A percentile compares a stretch with the other conserved stretches of the same genome.
These are phyloP conservation scores for Thraustochytrium striatum DNA, from an alignment of 352 stramenopile genomes.

Conservation along the genomic window DNA sequence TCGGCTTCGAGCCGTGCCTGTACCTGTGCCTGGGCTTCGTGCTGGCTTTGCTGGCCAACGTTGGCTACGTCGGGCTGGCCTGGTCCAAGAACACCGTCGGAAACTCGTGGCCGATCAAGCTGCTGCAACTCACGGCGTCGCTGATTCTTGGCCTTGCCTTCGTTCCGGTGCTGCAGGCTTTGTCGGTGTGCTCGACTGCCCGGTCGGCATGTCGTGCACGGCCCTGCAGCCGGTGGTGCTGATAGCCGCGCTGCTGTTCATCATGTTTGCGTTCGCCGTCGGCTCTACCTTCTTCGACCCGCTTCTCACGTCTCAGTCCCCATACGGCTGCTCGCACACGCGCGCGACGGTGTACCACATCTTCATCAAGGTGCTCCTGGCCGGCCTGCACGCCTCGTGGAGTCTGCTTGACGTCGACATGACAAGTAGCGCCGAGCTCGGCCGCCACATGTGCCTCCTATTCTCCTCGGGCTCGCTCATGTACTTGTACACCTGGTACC, in stretches of 20 bases:
- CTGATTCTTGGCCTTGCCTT: background rate
- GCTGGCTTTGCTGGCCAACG: background rate
- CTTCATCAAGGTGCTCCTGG: background rate
- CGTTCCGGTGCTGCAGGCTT: conserved; percentile 7
- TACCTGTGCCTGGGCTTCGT: background rate
- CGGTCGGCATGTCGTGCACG: background rate
- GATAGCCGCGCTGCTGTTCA: background rate
- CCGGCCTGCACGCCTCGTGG: background rate
- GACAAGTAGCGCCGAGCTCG: background rate
- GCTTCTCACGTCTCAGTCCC: conserved; percentile 14
- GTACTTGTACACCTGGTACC: conserved; percentile 15
- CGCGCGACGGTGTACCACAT: background rate
- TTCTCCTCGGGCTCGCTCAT: background rate
- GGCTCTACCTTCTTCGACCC: conserved; percentile 6
- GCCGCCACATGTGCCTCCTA: background rate
- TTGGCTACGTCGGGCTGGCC: too few relatives aligned
- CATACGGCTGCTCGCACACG: conserved; percentile 14
- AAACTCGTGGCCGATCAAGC: conserved; percentile 19
- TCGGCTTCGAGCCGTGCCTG: background rate
- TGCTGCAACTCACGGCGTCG: background rate
- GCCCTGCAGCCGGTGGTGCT: background rate
- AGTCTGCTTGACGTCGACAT: background rate
- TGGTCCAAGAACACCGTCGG: too few relatives aligned
- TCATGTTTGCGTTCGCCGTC: background rate
- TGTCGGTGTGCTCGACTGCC: background rate